Percentiles rank a stretch among this genome's conserved stretches.
Conservation (phyloP, 2,329 filamentous ascomycete species). For the Pseudohalonectria lignicola region DNA sequence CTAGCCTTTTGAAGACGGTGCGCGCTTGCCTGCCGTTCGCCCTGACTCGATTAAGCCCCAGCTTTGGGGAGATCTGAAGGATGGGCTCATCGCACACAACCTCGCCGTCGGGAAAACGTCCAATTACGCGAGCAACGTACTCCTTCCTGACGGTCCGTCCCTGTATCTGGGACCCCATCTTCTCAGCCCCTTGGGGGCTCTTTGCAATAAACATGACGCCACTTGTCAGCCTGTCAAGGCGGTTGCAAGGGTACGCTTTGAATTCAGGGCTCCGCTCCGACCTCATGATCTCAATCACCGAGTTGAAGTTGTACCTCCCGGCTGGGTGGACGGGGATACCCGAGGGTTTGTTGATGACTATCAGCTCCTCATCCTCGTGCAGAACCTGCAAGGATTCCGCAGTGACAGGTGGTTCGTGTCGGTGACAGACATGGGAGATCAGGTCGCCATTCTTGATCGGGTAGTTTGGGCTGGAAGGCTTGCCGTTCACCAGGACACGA, state of each 20-base stretch:
- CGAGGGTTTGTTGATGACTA: slow-evolving; percentile 94
- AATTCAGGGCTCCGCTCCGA: slow-evolving; percentile 52
- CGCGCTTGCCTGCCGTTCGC: slow-evolving; percentile 83
- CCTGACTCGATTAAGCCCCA: slow-evolving; percentile 87
- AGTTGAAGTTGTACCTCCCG: slow-evolving; percentile 92
- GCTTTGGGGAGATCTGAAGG: slow-evolving; percentile 84
- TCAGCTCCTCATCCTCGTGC: slow-evolving; percentile 84
- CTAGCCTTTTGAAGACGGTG: slow-evolving; percentile 83
- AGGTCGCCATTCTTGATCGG: slow-evolving; percentile 80
- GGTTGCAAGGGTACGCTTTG: slow-evolving; percentile 65
- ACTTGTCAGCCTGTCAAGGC: slow-evolving; percentile 87
- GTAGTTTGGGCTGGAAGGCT: slow-evolving; percentile 54
- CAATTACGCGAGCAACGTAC: slow-evolving; percentile 84
- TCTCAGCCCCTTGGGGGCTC: slow-evolving; percentile 66
- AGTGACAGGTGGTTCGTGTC: slow-evolving; percentile 90
- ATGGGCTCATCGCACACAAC: slow-evolving; percentile 90
- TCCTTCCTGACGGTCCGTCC: slow-evolving; percentile 83
- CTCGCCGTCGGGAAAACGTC: slow-evolving; percentile 84
- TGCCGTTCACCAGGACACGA: slow-evolving; percentile 69
- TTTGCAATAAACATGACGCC: slow-evolving; percentile 99
- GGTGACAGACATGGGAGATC: slow-evolving; percentile 86
- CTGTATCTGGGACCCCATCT: slow-evolving; percentile 65
- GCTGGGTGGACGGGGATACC: slow-evolving; percentile 93
- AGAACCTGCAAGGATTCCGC: slow-evolving; percentile 69
- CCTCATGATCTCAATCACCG: slow-evolving; percentile 85